A percentile compares a stretch with the other conserved stretches of the same genome.
Evolutionary conservation across 257 asterid species (phyloP).

Genomic region (Rauvolfia tetraphylla): DNA sequence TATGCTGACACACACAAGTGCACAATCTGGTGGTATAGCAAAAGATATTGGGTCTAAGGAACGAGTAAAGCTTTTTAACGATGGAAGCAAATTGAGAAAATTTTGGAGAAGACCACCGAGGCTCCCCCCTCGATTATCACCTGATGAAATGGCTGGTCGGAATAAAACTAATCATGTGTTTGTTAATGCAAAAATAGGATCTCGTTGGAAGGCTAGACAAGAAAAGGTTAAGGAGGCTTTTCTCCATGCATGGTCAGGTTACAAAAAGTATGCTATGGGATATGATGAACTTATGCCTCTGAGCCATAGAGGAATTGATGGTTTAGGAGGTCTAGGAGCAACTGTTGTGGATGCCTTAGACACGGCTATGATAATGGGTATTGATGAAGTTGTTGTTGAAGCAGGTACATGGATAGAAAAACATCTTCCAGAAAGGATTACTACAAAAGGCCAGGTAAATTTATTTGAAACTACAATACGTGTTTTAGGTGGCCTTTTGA

Average conservation of each 20-base stretch:
- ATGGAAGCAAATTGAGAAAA: conserved; percentile 45
- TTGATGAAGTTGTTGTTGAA: conserved; percentile 64
- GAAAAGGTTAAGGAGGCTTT: conserved; percentile 80
- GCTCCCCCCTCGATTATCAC: conserved; percentile 84
- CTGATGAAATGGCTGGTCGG: conserved; percentile 66
- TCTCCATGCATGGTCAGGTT: conserved; percentile 94
- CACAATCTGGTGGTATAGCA: conserved; percentile 32
- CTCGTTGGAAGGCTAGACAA: conserved; percentile 66
- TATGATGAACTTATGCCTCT: conserved; percentile 95
- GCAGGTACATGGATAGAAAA: conserved; percentile 92
- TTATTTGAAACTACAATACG: conserved; percentile 94
- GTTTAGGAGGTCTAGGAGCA: conserved; percentile 96
- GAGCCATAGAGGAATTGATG: conserved; percentile 72
- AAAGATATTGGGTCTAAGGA: conserved; percentile 41
- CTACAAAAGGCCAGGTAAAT: conserved; percentile 80
- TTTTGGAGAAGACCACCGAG: conserved; percentile 81
- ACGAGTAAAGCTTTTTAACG: conserved; percentile 38
- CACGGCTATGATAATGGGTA: conserved; percentile 94
- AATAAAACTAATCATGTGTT: conserved; percentile 37
- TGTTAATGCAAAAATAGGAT: conserved; percentile 31
- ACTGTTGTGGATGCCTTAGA: conserved; percentile 90
- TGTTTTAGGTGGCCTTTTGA: conserved; percentile 84
- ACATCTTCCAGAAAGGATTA: conserved; percentile 62
- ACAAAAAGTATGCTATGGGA: conserved; percentile 71
- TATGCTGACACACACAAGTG: conserved; percentile 49